A percentile compares a stretch with the other conserved stretches of the same genome.
Conservation (phyloP, 139 green algal genomes). For the Eudorina sp. region DNA sequence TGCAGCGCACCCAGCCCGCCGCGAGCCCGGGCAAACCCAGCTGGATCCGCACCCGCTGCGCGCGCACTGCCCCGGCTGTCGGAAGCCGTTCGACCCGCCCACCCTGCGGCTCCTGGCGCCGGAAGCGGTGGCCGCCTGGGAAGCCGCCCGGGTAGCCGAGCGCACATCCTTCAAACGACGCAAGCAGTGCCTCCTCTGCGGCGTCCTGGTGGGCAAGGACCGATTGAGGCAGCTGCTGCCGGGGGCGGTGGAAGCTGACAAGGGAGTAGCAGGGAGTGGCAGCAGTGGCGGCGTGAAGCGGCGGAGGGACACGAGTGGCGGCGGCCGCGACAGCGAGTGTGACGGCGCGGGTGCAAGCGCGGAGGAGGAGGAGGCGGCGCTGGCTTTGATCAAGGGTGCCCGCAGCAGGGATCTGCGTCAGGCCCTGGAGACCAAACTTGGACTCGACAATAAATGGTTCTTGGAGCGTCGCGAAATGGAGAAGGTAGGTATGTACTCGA, state of each 20-base stretch:
- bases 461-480: conserved; percentile 45
- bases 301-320: background rate
- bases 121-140: background rate
- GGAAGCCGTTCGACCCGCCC: background rate
- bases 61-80: conserved; percentile 14
- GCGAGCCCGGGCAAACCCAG: too few species aligned
- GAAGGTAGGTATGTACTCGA: conserved; percentile 27
- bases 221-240: conserved; percentile 36
- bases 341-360: too few species aligned
- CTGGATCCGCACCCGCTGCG: background rate
- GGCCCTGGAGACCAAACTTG: conserved; percentile 19
- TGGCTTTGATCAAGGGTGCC: conserved; percentile 19
- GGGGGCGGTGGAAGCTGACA: background rate
- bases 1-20: too few species aligned
- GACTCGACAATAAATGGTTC: conserved; percentile 26
- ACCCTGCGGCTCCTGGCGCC: background rate
- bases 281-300: background rate
- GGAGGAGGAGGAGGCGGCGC: too few species aligned
- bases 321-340: background rate
- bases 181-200: conserved; percentile 37
- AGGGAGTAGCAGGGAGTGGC: background rate
- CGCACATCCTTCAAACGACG: background rate
- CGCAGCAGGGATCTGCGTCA: background rate
- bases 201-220: conserved; percentile 6
- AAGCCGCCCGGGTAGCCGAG: too few species aligned